These are phyloP conservation scores for Scenedesmus sp. DNA, from an alignment of 163 green algal species.

Conservation along the genomic window DNA sequence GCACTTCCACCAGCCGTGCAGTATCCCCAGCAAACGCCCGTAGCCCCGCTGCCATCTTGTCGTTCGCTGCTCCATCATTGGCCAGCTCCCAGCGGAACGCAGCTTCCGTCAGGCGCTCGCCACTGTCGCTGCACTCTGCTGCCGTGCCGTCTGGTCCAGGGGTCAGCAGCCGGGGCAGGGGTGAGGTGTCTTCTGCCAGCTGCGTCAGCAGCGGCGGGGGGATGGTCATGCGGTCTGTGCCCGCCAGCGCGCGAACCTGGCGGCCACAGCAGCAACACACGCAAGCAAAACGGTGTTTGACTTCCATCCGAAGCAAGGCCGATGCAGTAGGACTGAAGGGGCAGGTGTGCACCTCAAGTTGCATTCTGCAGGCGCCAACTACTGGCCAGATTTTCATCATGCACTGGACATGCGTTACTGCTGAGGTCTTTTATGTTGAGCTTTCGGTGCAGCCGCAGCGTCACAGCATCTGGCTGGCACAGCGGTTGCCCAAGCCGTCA, in stretches of 20 bases:
- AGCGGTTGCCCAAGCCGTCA: too few species aligned
- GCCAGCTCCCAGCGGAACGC: conserved; percentile 59
- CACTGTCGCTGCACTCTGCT: conserved; percentile 56
- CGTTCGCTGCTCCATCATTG: conserved; percentile 62
- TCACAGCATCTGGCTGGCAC: too few species aligned
- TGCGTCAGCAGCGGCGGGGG: conserved; percentile 80
- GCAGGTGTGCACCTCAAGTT: too few species aligned
- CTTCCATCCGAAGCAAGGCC: too few species aligned
- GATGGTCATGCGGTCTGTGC: conserved; percentile 90
- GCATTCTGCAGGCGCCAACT: too few species aligned
- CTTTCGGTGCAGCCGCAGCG: too few species aligned
- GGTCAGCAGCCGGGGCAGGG: conserved; percentile 72
- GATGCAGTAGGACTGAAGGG: too few species aligned
- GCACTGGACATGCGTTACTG: neutral
- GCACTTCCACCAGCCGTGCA: conserved; percentile 54
- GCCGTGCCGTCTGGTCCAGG: conserved; percentile 56
- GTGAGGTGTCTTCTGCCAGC: conserved; percentile 70
- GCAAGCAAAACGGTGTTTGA: too few species aligned
- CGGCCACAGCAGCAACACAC: neutral
- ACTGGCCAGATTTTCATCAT: neutral
- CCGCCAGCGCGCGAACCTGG: conserved; percentile 78
- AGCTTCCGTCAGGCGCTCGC: conserved; percentile 32
- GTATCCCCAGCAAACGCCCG: conserved; percentile 67
- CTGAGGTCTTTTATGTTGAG: too few species aligned
- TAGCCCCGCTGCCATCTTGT: conserved; percentile 69